Evolutionary conservation across 1,284 basidiomycete genomes (phyloP).

Genomic region (Bjerkandera adusta): DNA sequence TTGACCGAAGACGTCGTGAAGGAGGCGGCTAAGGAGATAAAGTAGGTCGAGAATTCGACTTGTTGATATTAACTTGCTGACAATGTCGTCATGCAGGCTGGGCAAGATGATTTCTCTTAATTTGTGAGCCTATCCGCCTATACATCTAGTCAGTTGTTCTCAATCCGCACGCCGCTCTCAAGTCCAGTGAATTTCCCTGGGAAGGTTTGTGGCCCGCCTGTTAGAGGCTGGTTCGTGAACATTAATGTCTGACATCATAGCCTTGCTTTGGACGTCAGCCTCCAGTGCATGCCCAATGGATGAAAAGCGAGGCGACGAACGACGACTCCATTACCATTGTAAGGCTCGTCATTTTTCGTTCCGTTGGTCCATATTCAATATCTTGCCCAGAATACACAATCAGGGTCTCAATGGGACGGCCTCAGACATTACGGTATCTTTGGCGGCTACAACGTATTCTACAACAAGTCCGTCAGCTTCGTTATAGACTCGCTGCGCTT

Average conservation of each 20-base stretch:
- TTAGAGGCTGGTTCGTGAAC: too few species aligned
- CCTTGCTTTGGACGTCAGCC: slow-evolving; percentile 54
- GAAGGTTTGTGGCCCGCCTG: slow-evolving; percentile 44
- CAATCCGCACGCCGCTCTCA: too few species aligned
- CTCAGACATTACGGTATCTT: slow-evolving; percentile 57
- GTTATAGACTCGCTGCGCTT: too few species aligned
- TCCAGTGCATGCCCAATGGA: slow-evolving; percentile 42
- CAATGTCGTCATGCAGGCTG: slow-evolving; percentile 33
- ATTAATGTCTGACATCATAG: slow-evolving; percentile 32
- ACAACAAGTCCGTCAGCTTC: slow-evolving; percentile 55
- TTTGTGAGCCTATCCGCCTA: too few species aligned
- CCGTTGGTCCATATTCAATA: background rate
- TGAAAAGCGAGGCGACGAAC: slow-evolving; percentile 30
- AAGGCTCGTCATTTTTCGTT: background rate
- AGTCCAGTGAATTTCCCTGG: slow-evolving; percentile 71
- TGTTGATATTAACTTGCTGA: background rate
- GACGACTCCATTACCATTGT: slow-evolving; percentile 65
- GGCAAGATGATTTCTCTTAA: slow-evolving; percentile 60
- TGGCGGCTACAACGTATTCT: slow-evolving; percentile 53
- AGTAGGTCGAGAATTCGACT: slow-evolving; percentile 23
- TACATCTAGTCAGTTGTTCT: too few species aligned
- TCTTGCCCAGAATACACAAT: slow-evolving; percentile 61
- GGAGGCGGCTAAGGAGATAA: slow-evolving; percentile 59
- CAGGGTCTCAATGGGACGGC: slow-evolving; percentile 76
- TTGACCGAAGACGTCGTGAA: slow-evolving; percentile 64